Percentiles rank a stretch among this genome's conserved stretches.
Conservation (phyloP, 768 basidiomycete species). For the Lyophyllum shimeji region DNA sequence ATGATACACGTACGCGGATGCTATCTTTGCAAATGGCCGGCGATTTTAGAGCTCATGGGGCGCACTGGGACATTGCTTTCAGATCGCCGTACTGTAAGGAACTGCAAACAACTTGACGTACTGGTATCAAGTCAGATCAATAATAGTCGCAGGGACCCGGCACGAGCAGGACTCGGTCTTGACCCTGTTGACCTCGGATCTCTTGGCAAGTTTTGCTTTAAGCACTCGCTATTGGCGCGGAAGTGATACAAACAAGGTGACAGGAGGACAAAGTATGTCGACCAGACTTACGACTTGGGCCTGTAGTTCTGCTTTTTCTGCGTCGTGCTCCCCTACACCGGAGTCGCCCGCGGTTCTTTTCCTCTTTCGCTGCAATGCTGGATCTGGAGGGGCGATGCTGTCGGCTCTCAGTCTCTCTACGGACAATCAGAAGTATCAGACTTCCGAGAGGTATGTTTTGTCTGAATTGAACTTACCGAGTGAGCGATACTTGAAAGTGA, state of each 20-base stretch:
- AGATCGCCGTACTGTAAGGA: too few relatives aligned
- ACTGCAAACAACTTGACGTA: too few relatives aligned
- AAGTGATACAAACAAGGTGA: not conserved
- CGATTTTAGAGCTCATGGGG: too few relatives aligned
- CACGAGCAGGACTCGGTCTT: constrained; percentile 14
- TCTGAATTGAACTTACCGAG: constrained; percentile 12
- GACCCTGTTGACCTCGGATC: constrained; percentile 8
- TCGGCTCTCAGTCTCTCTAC: not conserved
- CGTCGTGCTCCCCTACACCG: not conserved
- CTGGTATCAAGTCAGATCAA: constrained; percentile 18
- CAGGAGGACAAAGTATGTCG: not conserved
- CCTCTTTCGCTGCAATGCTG: not conserved
- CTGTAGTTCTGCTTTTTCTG: not conserved
- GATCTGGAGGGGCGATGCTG: not conserved
- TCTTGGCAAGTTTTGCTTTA: constrained; percentile 13
- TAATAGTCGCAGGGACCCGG: constrained; percentile 17
- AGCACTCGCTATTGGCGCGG: not conserved
- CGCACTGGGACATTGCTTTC: too few relatives aligned
- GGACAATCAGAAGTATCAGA: not conserved
- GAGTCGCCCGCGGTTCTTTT: not conserved
- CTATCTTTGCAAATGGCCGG: too few relatives aligned
- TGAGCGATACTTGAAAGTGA: constrained; percentile 18
- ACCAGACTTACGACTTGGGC: not conserved
- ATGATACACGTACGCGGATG: too few relatives aligned
- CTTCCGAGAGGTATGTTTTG: not conserved